Conservation (phyloP, 1,284 basidiomycete genomes). For the Apiotrichum mycotoxinovorans region DNA sequence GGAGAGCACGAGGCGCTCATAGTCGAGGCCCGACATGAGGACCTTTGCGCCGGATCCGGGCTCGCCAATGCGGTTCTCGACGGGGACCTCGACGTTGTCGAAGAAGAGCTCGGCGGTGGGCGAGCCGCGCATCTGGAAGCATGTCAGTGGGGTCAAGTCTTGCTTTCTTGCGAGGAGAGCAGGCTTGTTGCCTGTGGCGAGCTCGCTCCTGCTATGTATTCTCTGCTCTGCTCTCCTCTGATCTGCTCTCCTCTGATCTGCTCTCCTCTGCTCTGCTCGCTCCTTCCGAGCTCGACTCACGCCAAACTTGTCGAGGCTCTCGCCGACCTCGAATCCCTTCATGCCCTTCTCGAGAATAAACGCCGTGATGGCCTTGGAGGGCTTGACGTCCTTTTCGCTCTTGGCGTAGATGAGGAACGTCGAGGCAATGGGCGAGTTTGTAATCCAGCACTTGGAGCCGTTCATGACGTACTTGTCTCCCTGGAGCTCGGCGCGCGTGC, state of each 20-base stretch:
- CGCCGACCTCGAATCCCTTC: conserved; percentile 81
- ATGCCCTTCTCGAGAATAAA: conserved; percentile 82
- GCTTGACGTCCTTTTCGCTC: conserved; percentile 65
- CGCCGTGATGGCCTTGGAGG: conserved; percentile 80
- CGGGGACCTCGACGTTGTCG: conserved; percentile 81
- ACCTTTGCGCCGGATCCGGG: conserved; percentile 77
- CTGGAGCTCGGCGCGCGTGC: conserved; percentile 70
- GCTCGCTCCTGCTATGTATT: too few species aligned
- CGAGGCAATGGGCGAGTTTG: conserved; percentile 84
- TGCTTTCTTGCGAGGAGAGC: too few species aligned
- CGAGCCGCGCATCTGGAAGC: conserved; percentile 72
- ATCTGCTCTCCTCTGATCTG: too few species aligned
- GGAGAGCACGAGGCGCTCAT: conserved; percentile 85
- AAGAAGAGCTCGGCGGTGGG: conserved; percentile 94
- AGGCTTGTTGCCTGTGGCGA: too few species aligned
- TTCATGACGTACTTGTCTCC: conserved; percentile 71
- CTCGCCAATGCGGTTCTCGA: conserved; percentile 78
- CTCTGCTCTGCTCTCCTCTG: too few species aligned
- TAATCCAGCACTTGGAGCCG: conserved; percentile 96
- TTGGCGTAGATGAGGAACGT: conserved; percentile 93
- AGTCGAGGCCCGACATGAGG: conserved; percentile 89
- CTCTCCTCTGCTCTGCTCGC: background rate
- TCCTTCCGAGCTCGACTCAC: conserved; percentile 28
- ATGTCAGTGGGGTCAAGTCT: background rate
- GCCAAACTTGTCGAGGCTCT: conserved; percentile 90